These are phyloP conservation scores for Dipodascus geniculatus DNA, from an alignment of 805 yeast species.

Conservation along the genomic window DNA sequence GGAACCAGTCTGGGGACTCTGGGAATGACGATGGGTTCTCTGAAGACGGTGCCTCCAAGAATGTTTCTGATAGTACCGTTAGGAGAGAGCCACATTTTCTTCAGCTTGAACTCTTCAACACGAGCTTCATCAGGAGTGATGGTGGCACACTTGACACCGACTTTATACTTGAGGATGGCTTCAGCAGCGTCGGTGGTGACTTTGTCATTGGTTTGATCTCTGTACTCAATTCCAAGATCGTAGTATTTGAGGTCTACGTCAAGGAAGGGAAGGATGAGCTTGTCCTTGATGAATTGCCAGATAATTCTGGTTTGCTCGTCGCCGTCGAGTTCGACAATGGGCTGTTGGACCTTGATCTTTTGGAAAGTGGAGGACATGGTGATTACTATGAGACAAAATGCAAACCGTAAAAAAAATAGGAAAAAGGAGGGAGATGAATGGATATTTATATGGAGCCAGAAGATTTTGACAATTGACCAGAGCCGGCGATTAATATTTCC, in stretches of 20 bases:
- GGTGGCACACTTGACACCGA: conserved; percentile 95
- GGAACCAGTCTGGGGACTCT: conserved; percentile 80
- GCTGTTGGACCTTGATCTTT: conserved; percentile 72
- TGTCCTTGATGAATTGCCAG: conserved; percentile 83
- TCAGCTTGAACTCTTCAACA: conserved; percentile 78
- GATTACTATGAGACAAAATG: neutral
- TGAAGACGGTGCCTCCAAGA: conserved; percentile 91
- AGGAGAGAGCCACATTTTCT: conserved; percentile 96
- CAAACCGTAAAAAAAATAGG: neutral
- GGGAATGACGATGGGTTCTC: conserved; percentile 91
- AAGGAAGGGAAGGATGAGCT: conserved; percentile 73
- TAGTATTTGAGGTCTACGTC: conserved; percentile 84
- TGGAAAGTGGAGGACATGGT: conserved; percentile 3
- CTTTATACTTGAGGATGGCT: conserved; percentile 80
- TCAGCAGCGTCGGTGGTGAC: conserved; percentile 84
- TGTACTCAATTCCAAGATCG: conserved; percentile 75
- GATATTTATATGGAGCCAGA: neutral
- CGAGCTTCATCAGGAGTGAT: conserved; percentile 90
- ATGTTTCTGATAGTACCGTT: conserved; percentile 95
- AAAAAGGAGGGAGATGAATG: neutral
- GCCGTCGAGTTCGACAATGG: conserved; percentile 95
- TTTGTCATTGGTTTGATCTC: conserved; percentile 81
- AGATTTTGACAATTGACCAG: neutral
- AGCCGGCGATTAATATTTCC: neutral
- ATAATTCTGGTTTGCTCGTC: conserved; percentile 96